Percentiles rank a stretch among this genome's conserved stretches.
phyloP scores from a whole-genome alignment of 2,329 filamentous ascomycete genomes.

The Phoma sp. region DNA sequence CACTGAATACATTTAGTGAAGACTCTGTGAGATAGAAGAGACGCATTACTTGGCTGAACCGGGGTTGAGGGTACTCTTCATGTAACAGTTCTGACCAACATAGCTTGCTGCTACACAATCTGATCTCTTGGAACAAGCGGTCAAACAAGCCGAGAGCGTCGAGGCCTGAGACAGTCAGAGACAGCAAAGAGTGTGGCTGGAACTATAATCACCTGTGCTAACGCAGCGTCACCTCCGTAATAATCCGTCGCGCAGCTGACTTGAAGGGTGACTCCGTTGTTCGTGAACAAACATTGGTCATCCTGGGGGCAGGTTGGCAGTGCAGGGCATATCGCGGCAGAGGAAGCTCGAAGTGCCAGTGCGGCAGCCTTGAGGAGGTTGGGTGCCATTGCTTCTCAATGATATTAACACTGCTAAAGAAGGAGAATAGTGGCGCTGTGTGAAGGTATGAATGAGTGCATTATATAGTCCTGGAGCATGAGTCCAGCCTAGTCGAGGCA shows the following conservation, averaged over 20 bases:
- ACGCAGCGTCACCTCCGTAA: background rate
- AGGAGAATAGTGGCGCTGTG: no score
- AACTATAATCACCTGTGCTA: background rate
- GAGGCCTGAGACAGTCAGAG: background rate
- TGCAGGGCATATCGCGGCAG: background rate
- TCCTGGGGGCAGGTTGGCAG: background rate
- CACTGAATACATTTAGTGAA: background rate
- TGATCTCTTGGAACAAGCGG: background rate
- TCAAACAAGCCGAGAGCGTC: background rate
- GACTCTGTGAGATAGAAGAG: background rate
- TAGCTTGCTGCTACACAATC: background rate
- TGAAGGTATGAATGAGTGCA: no score
- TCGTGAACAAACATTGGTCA: background rate
- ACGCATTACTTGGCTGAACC: background rate
- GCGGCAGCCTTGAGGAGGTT: background rate
- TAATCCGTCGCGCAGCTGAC: conserved; percentile 4
- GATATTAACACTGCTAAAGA: no score
- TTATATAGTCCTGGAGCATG: no score
- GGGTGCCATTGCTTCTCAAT: no score
- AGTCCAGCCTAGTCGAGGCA: no score
- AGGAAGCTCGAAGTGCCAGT: background rate
- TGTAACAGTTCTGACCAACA: background rate
- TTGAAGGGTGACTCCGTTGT: conserved; percentile 1
- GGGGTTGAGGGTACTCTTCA: background rate
- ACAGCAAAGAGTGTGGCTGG: background rate